phyloP scores from a whole-genome alignment of 441 rosid genomes.

The Populus hybrid region DNA sequence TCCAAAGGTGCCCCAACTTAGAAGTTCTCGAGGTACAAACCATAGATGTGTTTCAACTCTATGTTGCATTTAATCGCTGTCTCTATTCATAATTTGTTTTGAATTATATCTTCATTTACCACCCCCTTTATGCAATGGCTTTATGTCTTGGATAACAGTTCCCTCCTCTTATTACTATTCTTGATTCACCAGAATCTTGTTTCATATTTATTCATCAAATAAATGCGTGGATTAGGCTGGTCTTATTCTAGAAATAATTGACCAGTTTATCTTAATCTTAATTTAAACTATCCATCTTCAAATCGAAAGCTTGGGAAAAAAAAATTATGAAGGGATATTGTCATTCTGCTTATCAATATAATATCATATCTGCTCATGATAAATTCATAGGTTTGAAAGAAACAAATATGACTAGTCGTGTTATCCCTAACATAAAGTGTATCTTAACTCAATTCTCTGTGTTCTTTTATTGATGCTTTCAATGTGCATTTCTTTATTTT shows the following conservation, averaged over 20 bases:
- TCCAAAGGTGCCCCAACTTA: constrained; percentile 76
- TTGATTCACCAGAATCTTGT: not conserved
- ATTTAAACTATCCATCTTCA: not conserved
- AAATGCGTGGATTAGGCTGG: not conserved
- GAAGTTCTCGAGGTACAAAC: constrained; percentile 87
- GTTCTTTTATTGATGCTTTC: too few relatives aligned
- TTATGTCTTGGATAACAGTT: not conserved
- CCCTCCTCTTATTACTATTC: not conserved
- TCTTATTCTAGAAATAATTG: not conserved
- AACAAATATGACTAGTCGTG: too few relatives aligned
- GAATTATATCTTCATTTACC: too few relatives aligned
- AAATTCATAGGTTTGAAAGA: too few relatives aligned
- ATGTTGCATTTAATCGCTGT: not conserved
- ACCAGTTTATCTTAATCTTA: not conserved
- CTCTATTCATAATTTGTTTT: not conserved
- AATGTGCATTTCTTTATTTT: too few relatives aligned
- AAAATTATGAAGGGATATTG: too few relatives aligned
- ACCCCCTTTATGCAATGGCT: not conserved
- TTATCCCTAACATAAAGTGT: too few relatives aligned
- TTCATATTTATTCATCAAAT: not conserved
- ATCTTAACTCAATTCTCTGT: too few relatives aligned
- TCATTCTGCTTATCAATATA: too few relatives aligned
- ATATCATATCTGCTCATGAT: too few relatives aligned
- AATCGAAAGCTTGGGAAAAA: not conserved
- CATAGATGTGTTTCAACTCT: constrained; percentile 5